Conservation (phyloP, 2,329 filamentous ascomycete species). For the Microdochium trichocladiopsis region DNA sequence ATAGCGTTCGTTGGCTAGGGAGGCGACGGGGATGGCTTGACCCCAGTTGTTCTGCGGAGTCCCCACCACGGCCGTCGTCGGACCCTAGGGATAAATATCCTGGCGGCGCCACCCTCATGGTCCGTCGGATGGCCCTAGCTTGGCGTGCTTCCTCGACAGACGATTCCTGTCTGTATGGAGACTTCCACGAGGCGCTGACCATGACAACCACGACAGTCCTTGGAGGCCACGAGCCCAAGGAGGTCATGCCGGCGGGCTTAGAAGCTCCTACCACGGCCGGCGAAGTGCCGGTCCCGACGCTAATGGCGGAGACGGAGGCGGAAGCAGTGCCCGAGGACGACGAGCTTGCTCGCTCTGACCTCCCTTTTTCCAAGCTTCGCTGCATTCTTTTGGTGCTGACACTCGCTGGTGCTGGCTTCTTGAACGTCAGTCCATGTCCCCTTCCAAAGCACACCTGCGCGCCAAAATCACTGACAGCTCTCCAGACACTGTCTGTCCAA, state of each 20-base stretch:
- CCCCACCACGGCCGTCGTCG: too few relatives aligned
- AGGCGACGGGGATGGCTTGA: too few relatives aligned
- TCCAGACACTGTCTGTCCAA: constrained; percentile 48
- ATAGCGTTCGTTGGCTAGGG: too few relatives aligned
- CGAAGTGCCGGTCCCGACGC: neutral
- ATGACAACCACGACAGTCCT: neutral
- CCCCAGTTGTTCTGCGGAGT: too few relatives aligned
- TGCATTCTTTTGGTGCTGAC: constrained; percentile 48
- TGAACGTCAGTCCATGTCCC: constrained; percentile 33
- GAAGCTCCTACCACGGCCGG: neutral
- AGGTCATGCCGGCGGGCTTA: neutral
- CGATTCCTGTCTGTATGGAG: too few relatives aligned
- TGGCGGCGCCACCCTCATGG: too few relatives aligned
- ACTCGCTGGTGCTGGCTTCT: constrained; percentile 46
- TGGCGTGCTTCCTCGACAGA: too few relatives aligned
- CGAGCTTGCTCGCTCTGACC: constrained; percentile 4
- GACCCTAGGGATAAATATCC: too few relatives aligned
- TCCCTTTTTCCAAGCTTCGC: constrained; percentile 39
- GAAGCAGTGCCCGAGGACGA: constrained; percentile 5
- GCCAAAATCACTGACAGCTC: too few relatives aligned
- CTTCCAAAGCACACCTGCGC: neutral
- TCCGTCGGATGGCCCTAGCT: too few relatives aligned
- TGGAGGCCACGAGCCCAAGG: neutral
- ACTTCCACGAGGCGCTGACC: neutral
- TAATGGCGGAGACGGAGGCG: neutral